Conservation (phyloP, 2,329 filamentous ascomycete species). For the Fusarium sp. region DNA sequence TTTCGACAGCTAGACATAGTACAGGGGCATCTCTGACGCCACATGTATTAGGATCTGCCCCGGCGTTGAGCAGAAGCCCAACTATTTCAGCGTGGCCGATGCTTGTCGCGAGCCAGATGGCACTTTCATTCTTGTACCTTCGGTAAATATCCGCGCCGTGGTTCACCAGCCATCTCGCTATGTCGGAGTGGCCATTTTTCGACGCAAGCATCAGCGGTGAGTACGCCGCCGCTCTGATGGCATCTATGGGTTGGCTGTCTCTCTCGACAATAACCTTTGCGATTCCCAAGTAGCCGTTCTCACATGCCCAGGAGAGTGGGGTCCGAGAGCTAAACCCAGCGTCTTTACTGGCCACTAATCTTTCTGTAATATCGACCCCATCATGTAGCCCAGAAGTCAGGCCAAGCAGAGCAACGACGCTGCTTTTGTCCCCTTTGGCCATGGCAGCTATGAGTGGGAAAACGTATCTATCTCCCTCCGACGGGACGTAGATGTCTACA, state of each 20-base stretch:
- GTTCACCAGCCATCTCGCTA: fast-evolving
- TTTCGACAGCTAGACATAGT: fast-evolving
- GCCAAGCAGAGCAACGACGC: neutral
- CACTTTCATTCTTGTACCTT: fast-evolving
- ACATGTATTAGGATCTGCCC: fast-evolving
- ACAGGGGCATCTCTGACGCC: fast-evolving
- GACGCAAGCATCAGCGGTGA: neutral
- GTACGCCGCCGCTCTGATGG: no score
- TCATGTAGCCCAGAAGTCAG: no score
- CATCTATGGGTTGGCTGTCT: fast-evolving
- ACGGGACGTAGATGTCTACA: fast-evolving
- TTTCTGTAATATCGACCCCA: neutral
- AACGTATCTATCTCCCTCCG: neutral
- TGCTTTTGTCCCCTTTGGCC: neutral
- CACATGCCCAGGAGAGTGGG: neutral
- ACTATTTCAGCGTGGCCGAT: fast-evolving
- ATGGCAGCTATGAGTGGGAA: conserved; percentile 24
- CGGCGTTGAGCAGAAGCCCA: fast-evolving
- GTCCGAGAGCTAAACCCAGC: neutral
- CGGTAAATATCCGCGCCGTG: fast-evolving
- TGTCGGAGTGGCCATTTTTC: fast-evolving
- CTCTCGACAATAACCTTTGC: fast-evolving
- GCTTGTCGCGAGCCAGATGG: fast-evolving
- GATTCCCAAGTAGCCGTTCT: fast-evolving
- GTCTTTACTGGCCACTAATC: fast-evolving